These are phyloP conservation scores for Straminergon stramineum DNA, from an alignment of 225 moss, liverwort and hornwort genomes.

Conservation along the genomic window DNA sequence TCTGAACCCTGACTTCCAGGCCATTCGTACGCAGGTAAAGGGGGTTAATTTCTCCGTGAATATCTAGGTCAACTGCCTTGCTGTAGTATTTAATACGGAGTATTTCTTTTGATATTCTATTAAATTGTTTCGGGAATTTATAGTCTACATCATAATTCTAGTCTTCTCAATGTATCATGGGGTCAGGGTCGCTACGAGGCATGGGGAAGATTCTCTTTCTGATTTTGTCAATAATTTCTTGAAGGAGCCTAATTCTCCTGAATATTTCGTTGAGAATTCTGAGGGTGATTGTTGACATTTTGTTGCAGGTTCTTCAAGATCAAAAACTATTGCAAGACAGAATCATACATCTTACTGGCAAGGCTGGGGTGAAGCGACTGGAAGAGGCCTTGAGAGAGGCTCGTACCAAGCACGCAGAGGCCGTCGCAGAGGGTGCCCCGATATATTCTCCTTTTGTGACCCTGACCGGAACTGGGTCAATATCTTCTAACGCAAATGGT, in stretches of 20 bases:
- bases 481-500: background rate
- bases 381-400: conserved; percentile 67
- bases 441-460: conserved; percentile 55
- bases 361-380: conserved; percentile 73
- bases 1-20: conserved; percentile 40
- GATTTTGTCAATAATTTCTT: background rate
- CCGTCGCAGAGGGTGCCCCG: conserved; percentile 54
- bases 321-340: conserved; percentile 52
- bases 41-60: background rate
- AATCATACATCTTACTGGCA: conserved; percentile 62
- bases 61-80: background rate
- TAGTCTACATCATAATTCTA: background rate
- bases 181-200: background rate
- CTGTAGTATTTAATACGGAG: background rate
- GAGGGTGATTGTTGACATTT: background rate
- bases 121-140: background rate
- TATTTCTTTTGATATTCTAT: background rate
- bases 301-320: conserved; percentile 51
- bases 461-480: conserved; percentile 13
- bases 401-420: conserved; percentile 63
- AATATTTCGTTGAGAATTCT: background rate
- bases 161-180: background rate
- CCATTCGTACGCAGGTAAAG: conserved; percentile 45
- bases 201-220: background rate
- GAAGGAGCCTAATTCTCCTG: background rate